Conservation (phyloP, 768 basidiomycete genomes). For the Mrakia blollopis region DNA sequence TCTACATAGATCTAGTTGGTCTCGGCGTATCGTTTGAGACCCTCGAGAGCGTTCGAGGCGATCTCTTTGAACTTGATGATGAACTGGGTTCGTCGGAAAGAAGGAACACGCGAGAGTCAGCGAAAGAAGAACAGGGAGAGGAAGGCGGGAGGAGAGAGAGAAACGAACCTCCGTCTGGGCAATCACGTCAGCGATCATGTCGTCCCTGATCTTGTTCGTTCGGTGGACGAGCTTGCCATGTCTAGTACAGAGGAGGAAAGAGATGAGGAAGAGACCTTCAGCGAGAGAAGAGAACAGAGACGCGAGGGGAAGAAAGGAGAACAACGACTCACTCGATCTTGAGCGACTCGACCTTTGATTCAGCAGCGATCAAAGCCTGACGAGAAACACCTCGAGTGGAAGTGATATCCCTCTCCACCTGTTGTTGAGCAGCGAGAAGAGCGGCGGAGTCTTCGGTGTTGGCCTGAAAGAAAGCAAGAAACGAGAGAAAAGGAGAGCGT, state of each 20-base stretch:
- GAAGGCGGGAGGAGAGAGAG: neutral
- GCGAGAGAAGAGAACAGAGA: neutral
- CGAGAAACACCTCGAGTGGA: constrained; percentile 40
- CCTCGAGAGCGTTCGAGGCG: constrained; percentile 28
- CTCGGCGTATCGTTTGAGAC: constrained; percentile 30
- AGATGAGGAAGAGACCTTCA: neutral
- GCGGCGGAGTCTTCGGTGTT: constrained; percentile 39
- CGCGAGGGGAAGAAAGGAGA: neutral
- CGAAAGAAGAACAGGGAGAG: neutral
- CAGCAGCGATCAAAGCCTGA: constrained; percentile 40
- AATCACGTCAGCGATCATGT: constrained; percentile 23
- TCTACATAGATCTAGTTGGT: constrained; percentile 28
- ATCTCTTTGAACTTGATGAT: constrained; percentile 33
- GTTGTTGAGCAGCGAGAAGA: constrained; percentile 34
- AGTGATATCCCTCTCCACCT: constrained; percentile 41
- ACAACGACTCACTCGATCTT: constrained; percentile 40
- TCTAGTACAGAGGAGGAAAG: neutral
- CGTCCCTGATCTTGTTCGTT: constrained; percentile 24
- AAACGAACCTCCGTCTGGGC: constrained; percentile 14
- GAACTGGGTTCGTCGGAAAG: neutral
- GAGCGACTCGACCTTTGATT: constrained; percentile 41
- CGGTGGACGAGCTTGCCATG: constrained; percentile 29
- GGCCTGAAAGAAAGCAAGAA: constrained; percentile 13
- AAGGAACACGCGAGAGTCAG: too few relatives aligned
- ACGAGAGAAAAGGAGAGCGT: neutral